These are phyloP conservation scores for Cerrena zonata DNA, from an alignment of 1,284 basidiomycete genomes.

Conservation along the genomic window DNA sequence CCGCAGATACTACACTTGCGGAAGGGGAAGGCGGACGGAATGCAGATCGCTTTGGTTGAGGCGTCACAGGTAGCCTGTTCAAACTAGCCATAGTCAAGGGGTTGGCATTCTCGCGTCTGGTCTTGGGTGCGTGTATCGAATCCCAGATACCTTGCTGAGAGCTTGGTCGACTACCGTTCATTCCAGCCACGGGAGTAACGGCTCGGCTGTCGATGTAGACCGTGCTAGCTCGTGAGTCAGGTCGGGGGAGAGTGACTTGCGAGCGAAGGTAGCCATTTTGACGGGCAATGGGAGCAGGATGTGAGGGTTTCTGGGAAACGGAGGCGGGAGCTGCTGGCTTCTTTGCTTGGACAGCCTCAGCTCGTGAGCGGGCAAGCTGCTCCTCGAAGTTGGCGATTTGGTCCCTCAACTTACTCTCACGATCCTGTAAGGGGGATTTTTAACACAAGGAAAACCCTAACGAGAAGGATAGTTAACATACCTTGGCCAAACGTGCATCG, in stretches of 20 bases:
- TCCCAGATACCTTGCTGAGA: slow-evolving; percentile 59
- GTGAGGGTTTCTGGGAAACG: not conserved
- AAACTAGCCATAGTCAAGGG: no score
- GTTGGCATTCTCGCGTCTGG: slow-evolving; percentile 18
- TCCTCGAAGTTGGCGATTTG: slow-evolving; percentile 59
- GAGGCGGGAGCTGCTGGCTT: slow-evolving; percentile 24
- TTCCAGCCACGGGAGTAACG: slow-evolving; percentile 33
- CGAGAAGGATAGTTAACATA: slow-evolving; percentile 21
- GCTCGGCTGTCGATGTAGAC: slow-evolving; percentile 40
- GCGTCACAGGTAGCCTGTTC: slow-evolving; percentile 20
- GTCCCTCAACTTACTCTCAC: slow-evolving; percentile 60
- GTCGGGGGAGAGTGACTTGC: slow-evolving; percentile 46
- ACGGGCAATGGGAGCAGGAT: slow-evolving; percentile 7
- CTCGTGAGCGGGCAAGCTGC: slow-evolving; percentile 54
- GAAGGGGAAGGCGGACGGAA: slow-evolving; percentile 55
- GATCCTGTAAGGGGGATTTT: slow-evolving; percentile 48
- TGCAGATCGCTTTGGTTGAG: slow-evolving; percentile 33
- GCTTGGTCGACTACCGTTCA: slow-evolving; percentile 21
- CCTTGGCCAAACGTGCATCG: slow-evolving; percentile 60
- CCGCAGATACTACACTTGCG: slow-evolving; percentile 64
- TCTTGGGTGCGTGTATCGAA: slow-evolving; percentile 65
- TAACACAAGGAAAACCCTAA: not conserved
- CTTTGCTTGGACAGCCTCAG: slow-evolving; percentile 52
- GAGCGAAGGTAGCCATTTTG: slow-evolving; percentile 30
- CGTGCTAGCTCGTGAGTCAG: slow-evolving; percentile 67